A percentile compares a stretch with the other conserved stretches of the same genome.
These are phyloP conservation scores for Tolypocladium cylindrosporum DNA, from an alignment of 2,329 filamentous ascomycete genomes.

Conservation along the genomic window DNA sequence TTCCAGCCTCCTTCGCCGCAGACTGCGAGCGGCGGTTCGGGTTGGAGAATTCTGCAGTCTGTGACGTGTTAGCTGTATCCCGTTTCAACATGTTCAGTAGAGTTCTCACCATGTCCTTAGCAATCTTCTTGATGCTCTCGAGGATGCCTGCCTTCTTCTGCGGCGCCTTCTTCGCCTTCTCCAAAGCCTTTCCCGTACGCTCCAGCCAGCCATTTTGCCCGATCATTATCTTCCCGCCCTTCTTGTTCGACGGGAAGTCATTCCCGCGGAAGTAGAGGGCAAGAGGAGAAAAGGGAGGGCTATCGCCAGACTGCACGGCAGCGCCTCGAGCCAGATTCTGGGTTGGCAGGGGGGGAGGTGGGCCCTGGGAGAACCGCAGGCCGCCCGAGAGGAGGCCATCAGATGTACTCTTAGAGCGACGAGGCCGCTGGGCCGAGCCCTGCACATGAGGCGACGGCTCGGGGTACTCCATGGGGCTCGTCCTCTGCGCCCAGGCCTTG, in stretches of 20 bases:
- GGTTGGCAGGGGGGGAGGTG: neutral
- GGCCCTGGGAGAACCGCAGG: neutral
- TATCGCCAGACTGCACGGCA: slow-evolving; percentile 2
- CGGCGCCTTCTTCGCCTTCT: slow-evolving; percentile 14
- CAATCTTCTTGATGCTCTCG: slow-evolving; percentile 39
- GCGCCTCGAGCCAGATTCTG: neutral
- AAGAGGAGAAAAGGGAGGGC: slow-evolving; percentile 30
- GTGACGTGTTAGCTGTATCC: slow-evolving; percentile 4
- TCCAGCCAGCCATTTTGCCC: slow-evolving; percentile 49
- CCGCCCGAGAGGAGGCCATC: slow-evolving; percentile 8
- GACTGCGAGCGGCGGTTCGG: slow-evolving; percentile 20
- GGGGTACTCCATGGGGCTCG: slow-evolving; percentile 8
- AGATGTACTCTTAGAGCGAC: slow-evolving; percentile 18
- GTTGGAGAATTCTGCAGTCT: slow-evolving; percentile 26
- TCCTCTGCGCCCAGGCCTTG: slow-evolving; percentile 8
- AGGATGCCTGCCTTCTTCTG: slow-evolving; percentile 32
- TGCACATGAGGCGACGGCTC: slow-evolving; percentile 8
- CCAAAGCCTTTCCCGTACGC: slow-evolving; percentile 19
- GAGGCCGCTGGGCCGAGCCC: slow-evolving; percentile 10
- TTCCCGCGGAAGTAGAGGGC: slow-evolving; percentile 29
- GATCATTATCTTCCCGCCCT: slow-evolving; percentile 40
- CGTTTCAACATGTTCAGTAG: neutral
- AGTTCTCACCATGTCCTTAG: slow-evolving; percentile 37
- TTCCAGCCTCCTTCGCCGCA: slow-evolving; percentile 15
- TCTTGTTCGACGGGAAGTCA: slow-evolving; percentile 27